These are phyloP conservation scores for Globisporangium perplexum DNA, from an alignment of 352 stramenopile genomes.

Conservation along the genomic window DNA sequence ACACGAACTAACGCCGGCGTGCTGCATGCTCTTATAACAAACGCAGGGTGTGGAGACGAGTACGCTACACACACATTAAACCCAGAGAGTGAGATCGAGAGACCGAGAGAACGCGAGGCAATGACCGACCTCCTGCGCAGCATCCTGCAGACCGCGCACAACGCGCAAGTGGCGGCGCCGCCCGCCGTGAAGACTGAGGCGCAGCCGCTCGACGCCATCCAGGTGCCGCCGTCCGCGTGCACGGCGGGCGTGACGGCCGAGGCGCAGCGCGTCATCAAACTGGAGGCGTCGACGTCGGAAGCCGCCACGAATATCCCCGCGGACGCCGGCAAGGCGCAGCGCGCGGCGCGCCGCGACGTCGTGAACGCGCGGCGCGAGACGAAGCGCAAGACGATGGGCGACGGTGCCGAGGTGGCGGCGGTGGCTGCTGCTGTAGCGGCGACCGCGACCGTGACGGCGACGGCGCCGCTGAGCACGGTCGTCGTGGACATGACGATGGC, in stretches of 20 bases:
- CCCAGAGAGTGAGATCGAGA: no score
- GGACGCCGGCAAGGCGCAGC: constrained; percentile 54
- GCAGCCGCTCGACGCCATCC: constrained; percentile 57
- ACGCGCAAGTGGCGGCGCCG: constrained; percentile 13
- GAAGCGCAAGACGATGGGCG: constrained; percentile 63
- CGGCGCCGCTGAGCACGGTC: constrained; percentile 3
- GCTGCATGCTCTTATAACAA: no score
- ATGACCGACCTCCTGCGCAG: constrained; percentile 81
- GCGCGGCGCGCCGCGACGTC: constrained; percentile 46
- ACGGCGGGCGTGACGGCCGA: constrained; percentile 12
- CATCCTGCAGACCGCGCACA: constrained; percentile 50
- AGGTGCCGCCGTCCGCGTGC: constrained; percentile 27
- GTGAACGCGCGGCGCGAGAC: constrained; percentile 65
- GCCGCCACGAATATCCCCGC: not conserved
- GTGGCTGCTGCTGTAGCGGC: not conserved
- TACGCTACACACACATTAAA: constrained; percentile 6
- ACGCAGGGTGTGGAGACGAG: no score
- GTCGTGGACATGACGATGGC: constrained; percentile 4
- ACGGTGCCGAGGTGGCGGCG: not conserved
- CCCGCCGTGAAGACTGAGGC: constrained; percentile 27
- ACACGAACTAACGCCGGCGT: no score
- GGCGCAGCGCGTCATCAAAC: constrained; percentile 34
- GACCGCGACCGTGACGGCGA: not conserved
- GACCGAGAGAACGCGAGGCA: not conserved
- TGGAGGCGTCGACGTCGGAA: constrained; percentile 21